phyloP scores from a whole-genome alignment of 306 rosid species.

The Rubus parviflorus region DNA sequence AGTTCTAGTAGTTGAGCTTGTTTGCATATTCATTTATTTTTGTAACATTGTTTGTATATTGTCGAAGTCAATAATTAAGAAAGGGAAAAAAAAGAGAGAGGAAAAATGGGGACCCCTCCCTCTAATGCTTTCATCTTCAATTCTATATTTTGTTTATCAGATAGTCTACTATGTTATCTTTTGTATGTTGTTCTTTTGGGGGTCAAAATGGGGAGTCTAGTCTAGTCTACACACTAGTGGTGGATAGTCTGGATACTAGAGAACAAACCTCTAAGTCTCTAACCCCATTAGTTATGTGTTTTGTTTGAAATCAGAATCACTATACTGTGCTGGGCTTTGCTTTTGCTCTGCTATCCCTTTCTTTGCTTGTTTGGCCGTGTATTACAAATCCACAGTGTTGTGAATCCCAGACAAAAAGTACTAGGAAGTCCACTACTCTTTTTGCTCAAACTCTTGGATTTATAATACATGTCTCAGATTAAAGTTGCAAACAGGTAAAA shows the following conservation, averaged over 20 bases:
- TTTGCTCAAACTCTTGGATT: neutral
- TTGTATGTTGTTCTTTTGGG: neutral
- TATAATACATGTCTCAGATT: neutral
- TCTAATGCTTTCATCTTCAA: neutral
- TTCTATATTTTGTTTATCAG: neutral
- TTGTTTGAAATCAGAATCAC: too few species aligned
- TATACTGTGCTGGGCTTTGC: neutral
- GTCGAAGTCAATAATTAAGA: neutral
- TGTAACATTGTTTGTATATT: constrained; percentile 4
- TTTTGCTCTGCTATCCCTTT: neutral
- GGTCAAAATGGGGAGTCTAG: neutral
- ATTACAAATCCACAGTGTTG: neutral
- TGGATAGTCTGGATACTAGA: too few species aligned
- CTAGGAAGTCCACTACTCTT: neutral
- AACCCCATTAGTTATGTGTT: too few species aligned
- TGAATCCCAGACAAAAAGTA: neutral
- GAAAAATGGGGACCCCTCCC: neutral
- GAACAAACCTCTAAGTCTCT: too few species aligned
- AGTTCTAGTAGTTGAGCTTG: neutral
- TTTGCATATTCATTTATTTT: neutral
- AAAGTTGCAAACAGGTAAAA: neutral
- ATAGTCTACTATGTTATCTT: neutral
- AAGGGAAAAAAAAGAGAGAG: too few species aligned
- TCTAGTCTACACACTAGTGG: too few species aligned
- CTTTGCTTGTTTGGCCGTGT: neutral